These are phyloP conservation scores for Yamadazyma diospyri DNA, from an alignment of 1,139 yeast species.

Conservation along the genomic window DNA sequence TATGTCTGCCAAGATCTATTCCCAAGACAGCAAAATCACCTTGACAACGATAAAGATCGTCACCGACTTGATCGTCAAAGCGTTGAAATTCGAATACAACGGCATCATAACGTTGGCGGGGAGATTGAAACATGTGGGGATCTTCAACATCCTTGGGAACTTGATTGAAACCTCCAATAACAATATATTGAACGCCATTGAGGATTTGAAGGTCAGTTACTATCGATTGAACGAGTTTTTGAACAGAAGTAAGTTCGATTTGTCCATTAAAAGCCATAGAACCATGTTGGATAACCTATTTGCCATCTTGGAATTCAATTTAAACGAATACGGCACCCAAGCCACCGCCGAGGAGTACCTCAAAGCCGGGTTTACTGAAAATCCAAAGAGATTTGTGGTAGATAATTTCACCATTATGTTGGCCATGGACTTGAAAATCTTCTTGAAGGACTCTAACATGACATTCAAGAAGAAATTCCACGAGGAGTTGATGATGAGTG, in stretches of 20 bases:
- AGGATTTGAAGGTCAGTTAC: conserved; percentile 33
- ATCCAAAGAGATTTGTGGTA: conserved; percentile 40
- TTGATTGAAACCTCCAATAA: conserved; percentile 40
- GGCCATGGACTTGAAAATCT: conserved; percentile 50
- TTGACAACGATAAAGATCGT: conserved; percentile 45
- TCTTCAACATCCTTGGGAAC: conserved; percentile 40
- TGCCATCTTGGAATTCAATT: conserved; percentile 36
- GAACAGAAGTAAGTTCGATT: conserved; percentile 33
- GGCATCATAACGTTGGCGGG: conserved; percentile 44
- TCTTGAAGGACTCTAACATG: conserved; percentile 53
- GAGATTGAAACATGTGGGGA: conserved; percentile 43
- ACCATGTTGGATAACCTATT: conserved; percentile 42
- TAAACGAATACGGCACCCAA: conserved; percentile 44
- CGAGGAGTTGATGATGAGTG: conserved; percentile 54
- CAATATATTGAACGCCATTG: conserved; percentile 30
- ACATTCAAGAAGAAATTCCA: conserved; percentile 56
- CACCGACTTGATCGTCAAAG: conserved; percentile 42
- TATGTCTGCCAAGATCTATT: conserved; percentile 37
- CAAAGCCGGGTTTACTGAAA: conserved; percentile 46
- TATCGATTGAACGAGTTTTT: conserved; percentile 39
- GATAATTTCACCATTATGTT: conserved; percentile 40
- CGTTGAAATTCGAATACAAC: conserved; percentile 36
- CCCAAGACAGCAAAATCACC: conserved; percentile 45
- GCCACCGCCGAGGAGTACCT: conserved; percentile 45
- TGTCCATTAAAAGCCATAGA: conserved; percentile 39